phyloP scores from a whole-genome alignment of 352 stramenopile species.

The Hyaloperonospora arabidopsidis region DNA sequence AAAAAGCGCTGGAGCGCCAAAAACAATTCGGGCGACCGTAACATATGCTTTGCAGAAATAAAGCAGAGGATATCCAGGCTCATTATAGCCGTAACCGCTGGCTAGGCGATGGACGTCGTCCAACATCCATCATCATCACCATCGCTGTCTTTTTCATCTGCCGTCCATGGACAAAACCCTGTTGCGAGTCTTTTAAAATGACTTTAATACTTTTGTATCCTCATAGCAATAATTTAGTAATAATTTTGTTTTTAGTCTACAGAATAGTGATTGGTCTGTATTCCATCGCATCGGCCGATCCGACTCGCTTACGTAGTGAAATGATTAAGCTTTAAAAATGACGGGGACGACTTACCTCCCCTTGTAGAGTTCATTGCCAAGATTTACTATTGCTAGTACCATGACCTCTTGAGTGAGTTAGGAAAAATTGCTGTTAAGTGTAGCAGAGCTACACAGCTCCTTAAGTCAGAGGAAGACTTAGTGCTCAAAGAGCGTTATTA shows the following conservation, averaged over 20 bases:
- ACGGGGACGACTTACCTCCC: too few relatives aligned
- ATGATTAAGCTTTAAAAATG: too few relatives aligned
- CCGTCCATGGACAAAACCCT: slow-evolving; percentile 4
- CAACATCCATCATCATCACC: slow-evolving; percentile 7
- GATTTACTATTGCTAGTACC: too few relatives aligned
- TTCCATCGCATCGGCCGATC: too few relatives aligned
- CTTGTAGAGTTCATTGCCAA: too few relatives aligned
- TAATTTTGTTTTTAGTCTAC: not conserved
- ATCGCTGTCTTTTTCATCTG: slow-evolving; percentile 2
- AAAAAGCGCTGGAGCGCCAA: not conserved
- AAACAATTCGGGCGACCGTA: not conserved
- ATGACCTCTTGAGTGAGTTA: too few relatives aligned
- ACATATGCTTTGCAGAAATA: slow-evolving; percentile 6
- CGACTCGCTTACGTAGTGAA: too few relatives aligned
- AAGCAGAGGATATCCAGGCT: slow-evolving; percentile 3
- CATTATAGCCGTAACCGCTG: not conserved
- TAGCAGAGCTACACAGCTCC: too few relatives aligned
- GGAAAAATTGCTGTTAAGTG: too few relatives aligned
- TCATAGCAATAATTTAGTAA: not conserved
- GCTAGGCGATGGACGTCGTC: not conserved
- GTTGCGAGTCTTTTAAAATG: not conserved
- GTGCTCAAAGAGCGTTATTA: too few relatives aligned
- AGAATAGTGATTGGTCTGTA: not conserved
- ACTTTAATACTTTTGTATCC: not conserved
- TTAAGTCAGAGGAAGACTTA: too few relatives aligned